Evolutionary conservation across 2,329 filamentous ascomycete genomes (phyloP).

Genomic region (Thyridium curvatum): DNA sequence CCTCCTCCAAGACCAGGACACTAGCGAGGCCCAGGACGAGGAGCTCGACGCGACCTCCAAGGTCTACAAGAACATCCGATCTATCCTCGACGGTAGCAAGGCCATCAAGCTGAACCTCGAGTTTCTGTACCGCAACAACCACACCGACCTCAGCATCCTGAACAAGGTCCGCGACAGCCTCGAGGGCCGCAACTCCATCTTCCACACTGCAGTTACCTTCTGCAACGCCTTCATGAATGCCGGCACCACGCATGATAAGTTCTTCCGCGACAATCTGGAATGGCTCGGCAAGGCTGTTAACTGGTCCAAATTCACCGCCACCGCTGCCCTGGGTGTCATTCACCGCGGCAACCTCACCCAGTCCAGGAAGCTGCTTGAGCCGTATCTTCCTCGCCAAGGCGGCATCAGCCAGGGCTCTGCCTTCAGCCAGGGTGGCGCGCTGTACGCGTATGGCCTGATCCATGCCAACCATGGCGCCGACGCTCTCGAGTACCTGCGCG

Average conservation of each 20-base stretch:
- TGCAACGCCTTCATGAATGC: conserved; percentile 99
- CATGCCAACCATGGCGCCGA: conserved; percentile 96
- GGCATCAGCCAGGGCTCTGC: conserved; percentile 75
- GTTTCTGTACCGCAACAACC: conserved; percentile 94
- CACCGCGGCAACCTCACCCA: conserved; percentile 93
- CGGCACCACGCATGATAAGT: conserved; percentile 95
- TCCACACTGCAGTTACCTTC: conserved; percentile 95
- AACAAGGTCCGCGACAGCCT: conserved; percentile 96
- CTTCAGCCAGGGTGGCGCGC: conserved; percentile 91
- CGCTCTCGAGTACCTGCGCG: conserved; percentile 73
- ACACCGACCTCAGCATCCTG: conserved; percentile 82
- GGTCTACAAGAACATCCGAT: conserved; percentile 57
- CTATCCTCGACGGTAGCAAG: conserved; percentile 79
- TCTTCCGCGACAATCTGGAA: conserved; percentile 96
- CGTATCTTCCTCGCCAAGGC: conserved; percentile 78
- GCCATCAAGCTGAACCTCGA: conserved; percentile 93
- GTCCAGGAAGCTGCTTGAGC: conserved; percentile 86
- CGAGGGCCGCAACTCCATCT: conserved; percentile 94
- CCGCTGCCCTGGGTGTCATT: conserved; percentile 91
- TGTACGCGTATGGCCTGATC: conserved; percentile 92
- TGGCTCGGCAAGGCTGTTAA: conserved; percentile 98
- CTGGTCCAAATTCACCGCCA: conserved; percentile 99
- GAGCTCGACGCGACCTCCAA: conserved; percentile 46
- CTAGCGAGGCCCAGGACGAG: conserved; percentile 48
- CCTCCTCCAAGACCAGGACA: conserved; percentile 40